Conservation (phyloP, 257 asterid species). For the Capsicum rhomboideum region DNA sequence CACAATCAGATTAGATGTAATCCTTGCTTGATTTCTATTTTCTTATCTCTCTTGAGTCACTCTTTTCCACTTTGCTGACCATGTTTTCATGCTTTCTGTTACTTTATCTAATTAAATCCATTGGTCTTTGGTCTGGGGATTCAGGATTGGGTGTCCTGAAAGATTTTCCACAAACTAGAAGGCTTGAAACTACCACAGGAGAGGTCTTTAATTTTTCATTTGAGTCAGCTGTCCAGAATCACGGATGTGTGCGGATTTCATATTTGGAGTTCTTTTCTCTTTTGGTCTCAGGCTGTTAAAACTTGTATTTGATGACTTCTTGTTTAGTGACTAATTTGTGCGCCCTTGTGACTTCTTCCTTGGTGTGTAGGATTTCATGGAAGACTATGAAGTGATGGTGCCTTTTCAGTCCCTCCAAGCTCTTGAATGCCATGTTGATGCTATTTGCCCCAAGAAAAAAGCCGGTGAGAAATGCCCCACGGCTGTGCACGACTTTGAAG, state of each 20-base stretch:
- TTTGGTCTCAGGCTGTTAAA: neutral
- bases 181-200: neutral
- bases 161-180: neutral
- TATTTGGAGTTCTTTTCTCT: neutral
- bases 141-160: neutral
- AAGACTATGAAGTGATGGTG: conserved; percentile 88
- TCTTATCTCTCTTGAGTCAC: neutral
- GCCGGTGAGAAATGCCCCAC: conserved; percentile 75
- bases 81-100: neutral
- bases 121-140: neutral
- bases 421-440: conserved; percentile 84
- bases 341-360: neutral
- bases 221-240: neutral
- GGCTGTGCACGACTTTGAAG: conserved; percentile 96
- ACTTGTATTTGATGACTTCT: neutral
- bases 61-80: neutral
- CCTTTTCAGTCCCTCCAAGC: conserved; percentile 92
- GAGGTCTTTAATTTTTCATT: neutral
- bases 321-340: neutral
- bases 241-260: neutral
- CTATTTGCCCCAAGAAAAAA: conserved; percentile 71
- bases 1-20: neutral
- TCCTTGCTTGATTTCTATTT: neutral
- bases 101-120: neutral
- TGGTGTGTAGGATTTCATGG: conserved; percentile 78